These are phyloP conservation scores for Tephrocybe rancida DNA, from an alignment of 768 basidiomycete species.

Conservation along the genomic window DNA sequence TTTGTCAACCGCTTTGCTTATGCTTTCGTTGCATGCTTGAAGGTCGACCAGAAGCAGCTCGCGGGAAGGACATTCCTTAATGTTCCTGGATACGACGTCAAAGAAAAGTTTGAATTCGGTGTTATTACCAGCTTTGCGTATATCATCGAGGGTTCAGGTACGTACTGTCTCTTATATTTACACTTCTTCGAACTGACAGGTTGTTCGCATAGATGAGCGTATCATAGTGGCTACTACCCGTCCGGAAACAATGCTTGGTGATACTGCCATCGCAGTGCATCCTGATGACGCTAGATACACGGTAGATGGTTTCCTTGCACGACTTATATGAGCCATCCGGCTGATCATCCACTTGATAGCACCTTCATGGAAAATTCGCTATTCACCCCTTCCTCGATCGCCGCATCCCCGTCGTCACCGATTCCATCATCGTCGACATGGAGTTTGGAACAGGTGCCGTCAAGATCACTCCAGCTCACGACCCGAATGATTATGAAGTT, in stretches of 20 bases:
- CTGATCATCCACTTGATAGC: conserved; percentile 38
- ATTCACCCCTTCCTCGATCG: conserved; percentile 88
- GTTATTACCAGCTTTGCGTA: conserved; percentile 97
- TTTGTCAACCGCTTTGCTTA: background rate
- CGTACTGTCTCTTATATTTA: conserved; percentile 17
- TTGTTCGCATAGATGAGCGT: conserved; percentile 63
- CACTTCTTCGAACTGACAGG: background rate
- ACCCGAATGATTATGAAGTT: conserved; percentile 96
- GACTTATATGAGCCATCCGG: no score
- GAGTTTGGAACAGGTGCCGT: conserved; percentile 97
- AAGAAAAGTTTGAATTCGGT: conserved; percentile 97
- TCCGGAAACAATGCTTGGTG: conserved; percentile 98
- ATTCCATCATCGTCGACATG: conserved; percentile 91
- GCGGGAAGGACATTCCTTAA: conserved; percentile 81
- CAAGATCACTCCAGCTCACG: conserved; percentile 98
- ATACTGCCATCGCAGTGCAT: conserved; percentile 96
- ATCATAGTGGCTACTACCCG: conserved; percentile 96
- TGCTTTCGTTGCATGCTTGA: background rate
- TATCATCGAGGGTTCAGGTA: conserved; percentile 82
- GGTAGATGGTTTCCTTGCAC: conserved; percentile 44
- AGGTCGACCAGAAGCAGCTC: conserved; percentile 94
- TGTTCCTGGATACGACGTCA: conserved; percentile 94
- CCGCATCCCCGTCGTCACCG: conserved; percentile 85
- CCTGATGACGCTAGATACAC: conserved; percentile 91
- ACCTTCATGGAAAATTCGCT: conserved; percentile 92